These are phyloP conservation scores for Apiotrichum gamsii DNA, from an alignment of 1,284 basidiomycete species.

Conservation along the genomic window DNA sequence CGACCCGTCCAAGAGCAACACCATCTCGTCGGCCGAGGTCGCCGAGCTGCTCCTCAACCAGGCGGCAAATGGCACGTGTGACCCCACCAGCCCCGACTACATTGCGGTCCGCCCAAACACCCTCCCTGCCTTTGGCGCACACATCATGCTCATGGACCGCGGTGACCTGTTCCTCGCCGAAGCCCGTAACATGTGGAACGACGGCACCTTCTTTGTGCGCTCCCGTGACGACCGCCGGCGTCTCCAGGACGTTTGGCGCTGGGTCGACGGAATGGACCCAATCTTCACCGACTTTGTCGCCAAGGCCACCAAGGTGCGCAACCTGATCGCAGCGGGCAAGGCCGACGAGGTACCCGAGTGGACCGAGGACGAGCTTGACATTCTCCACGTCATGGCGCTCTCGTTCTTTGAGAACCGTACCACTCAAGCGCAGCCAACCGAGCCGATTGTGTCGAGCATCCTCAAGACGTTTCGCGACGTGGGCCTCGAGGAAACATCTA, in stretches of 20 bases:
- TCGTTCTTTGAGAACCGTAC: slow-evolving; percentile 57
- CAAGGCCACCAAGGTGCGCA: slow-evolving; percentile 55
- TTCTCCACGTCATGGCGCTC: slow-evolving; percentile 63
- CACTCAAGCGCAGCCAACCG: slow-evolving; percentile 62
- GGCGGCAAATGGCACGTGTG: too few relatives aligned
- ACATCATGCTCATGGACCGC: slow-evolving; percentile 65
- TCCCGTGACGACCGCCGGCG: slow-evolving; percentile 58
- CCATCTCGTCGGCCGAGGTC: slow-evolving; percentile 29
- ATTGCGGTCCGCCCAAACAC: slow-evolving; percentile 22
- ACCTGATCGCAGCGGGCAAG: slow-evolving; percentile 3
- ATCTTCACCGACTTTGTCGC: slow-evolving; percentile 56
- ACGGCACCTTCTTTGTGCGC: slow-evolving; percentile 63
- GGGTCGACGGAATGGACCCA: slow-evolving; percentile 51
- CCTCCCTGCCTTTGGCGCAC: slow-evolving; percentile 57
- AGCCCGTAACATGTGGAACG: slow-evolving; percentile 54
- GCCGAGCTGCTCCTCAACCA: slow-evolving; percentile 29
- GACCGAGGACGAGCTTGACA: slow-evolving; percentile 56
- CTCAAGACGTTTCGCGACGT: slow-evolving; percentile 42
- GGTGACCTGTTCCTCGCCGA: slow-evolving; percentile 61
- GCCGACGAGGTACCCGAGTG: slow-evolving; percentile 46
- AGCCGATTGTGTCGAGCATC: slow-evolving; percentile 55
- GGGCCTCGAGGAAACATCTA: too few relatives aligned
- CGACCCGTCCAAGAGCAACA: slow-evolving; percentile 9
- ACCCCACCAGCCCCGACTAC: not conserved
- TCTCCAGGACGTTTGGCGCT: slow-evolving; percentile 54